Evolutionary conservation across 306 rosid genomes (phyloP), one percentile per base, ranked within the genome.

Genomic region (Sicyos baderoa): DNA sequence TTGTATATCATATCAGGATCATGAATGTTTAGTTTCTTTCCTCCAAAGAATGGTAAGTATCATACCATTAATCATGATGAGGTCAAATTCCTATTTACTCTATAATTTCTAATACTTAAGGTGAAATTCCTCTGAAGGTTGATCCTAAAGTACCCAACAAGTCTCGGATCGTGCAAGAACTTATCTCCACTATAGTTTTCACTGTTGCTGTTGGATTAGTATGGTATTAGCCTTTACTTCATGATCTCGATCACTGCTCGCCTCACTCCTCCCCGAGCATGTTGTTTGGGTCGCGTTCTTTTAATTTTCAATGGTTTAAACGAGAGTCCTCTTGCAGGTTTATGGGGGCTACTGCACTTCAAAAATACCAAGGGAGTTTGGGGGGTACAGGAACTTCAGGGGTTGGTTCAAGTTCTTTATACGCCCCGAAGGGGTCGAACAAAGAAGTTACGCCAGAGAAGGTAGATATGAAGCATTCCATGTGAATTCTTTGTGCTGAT

Each of bases 321-420:
- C 73, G 68, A 49, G 15, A 66, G 23, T 74, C 68, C 48, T 45
- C 54, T 77, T 54, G 69, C 80, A 94, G 99, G 99, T 74, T 94
- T 56, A 80, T 86, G 95, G 95, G 97, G 45, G 90, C 91, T 72
- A 78, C 90, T 70, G 97, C 96, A 76, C 97, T 90, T 84, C 99
- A 94, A 80, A 94, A 90, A 76, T 94, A 94, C 85, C 83, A 90
- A 44, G 99, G 99, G 76, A 81, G 97, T 84, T 85, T 94, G 79
- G 99, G 99, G 55, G 99, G 99, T 50, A 88, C 90, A 56, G 99
- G 99, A 79, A 51, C 99, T 65, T 90, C 96, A 51, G 97, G 99
- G 71, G 96, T 94, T 81, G 99, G 97, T 68, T 86, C 99, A 71
- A 84, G 96, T 81, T 90, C 99, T 80, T 90, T 96, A 76, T 94